phyloP scores from a whole-genome alignment of 2,329 filamentous ascomycete genomes.

The Chalaropsis ovoidea region DNA sequence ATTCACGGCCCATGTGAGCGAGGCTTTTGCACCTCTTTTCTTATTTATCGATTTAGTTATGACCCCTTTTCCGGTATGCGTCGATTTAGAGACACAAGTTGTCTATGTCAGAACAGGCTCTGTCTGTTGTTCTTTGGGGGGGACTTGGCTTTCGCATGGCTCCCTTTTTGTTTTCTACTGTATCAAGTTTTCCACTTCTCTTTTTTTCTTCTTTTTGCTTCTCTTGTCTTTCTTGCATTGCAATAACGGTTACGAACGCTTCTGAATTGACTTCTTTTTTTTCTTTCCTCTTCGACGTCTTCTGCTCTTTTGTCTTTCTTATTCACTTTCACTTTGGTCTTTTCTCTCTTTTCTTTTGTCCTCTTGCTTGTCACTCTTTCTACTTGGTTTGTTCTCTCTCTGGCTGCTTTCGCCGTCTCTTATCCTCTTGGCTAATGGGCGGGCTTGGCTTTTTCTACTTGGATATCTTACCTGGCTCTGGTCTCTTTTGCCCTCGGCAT shows the following conservation, averaged over 20 bases:
- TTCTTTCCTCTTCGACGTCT: conserved; percentile 8
- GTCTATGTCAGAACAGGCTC: conserved; percentile 11
- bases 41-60: conserved; percentile 18
- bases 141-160: conserved; percentile 13
- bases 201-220: conserved; percentile 20
- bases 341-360: not conserved
- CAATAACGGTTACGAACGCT: conserved; percentile 25
- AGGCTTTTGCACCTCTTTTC: not conserved
- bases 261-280: conserved; percentile 17
- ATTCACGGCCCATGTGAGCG: not conserved
- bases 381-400: not conserved
- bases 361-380: not conserved
- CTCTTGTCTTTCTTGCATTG: conserved; percentile 22
- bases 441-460: not conserved
- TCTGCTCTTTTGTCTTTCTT: conserved; percentile 20
- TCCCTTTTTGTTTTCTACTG: conserved; percentile 10
- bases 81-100: conserved; percentile 13
- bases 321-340: conserved; percentile 5
- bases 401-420: not conserved
- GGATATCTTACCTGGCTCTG: too few species aligned
- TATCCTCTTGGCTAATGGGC: not conserved
- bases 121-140: conserved; percentile 6
- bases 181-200: conserved; percentile 10
- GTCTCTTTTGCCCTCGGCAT: too few species aligned
- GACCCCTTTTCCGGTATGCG: conserved; percentile 8